phyloP scores from a whole-genome alignment of 495 filamentous ascomycete species.

The Daldinia vernicosa region DNA sequence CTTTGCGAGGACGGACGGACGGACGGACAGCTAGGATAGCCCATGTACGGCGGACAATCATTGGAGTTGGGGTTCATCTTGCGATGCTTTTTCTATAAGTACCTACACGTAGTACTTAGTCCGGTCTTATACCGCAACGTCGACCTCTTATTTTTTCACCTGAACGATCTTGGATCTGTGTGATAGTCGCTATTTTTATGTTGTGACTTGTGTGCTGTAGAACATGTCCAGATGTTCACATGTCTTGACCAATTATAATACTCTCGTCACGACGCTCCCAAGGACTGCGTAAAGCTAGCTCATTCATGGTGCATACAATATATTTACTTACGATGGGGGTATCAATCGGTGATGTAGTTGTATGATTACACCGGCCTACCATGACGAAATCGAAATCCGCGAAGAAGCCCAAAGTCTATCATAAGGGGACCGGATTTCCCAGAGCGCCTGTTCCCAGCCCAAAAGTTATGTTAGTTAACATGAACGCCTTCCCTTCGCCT shows the following conservation, averaged over 20 bases:
- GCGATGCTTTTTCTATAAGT: slow-evolving; percentile 11
- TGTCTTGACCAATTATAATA: background rate
- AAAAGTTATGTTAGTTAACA: slow-evolving; percentile 2
- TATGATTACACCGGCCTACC: slow-evolving; percentile 7
- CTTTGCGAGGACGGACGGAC: slow-evolving; percentile 16
- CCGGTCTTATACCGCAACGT: slow-evolving; percentile 18
- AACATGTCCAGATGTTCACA: background rate
- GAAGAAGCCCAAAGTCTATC: slow-evolving; percentile 35
- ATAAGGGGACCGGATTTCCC: background rate
- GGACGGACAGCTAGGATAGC: slow-evolving; percentile 5
- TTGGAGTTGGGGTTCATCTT: slow-evolving; percentile 25
- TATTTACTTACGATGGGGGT: slow-evolving; percentile 17
- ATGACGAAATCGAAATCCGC: slow-evolving; percentile 28
- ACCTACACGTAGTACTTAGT: slow-evolving; percentile 15
- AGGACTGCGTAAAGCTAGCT: background rate
- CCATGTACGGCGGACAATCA: slow-evolving; percentile 6
- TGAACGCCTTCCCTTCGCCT: slow-evolving; percentile 21
- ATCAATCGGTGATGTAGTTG: slow-evolving; percentile 22
- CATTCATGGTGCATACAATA: background rate
- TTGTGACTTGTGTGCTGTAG: background rate
- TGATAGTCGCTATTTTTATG: background rate
- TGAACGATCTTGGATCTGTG: background rate
- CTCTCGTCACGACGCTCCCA: background rate
- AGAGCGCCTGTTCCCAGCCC: slow-evolving; percentile 11
- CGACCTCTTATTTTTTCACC: slow-evolving; percentile 1